Conservation (phyloP, 345 rosid genomes). For the Salix suchowensis region DNA sequence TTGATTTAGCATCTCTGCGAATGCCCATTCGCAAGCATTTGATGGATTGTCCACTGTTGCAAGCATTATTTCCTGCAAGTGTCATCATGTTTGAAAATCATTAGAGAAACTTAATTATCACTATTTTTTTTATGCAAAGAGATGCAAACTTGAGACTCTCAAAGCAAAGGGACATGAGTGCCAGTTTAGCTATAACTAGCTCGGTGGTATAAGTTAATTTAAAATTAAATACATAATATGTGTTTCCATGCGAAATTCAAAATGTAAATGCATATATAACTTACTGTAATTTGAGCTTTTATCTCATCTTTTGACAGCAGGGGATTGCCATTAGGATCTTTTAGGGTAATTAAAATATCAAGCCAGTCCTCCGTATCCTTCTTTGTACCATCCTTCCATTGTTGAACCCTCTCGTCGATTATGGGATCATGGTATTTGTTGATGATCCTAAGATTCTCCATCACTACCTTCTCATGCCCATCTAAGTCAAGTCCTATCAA, state of each 20-base stretch:
- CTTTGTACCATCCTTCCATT: slow-evolving; percentile 28
- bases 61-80: slow-evolving; percentile 43
- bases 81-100: not conserved
- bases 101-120: slow-evolving; percentile 35
- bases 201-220: no score
- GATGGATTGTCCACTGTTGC: slow-evolving; percentile 58
- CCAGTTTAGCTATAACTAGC: no score
- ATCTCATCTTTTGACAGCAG: slow-evolving; percentile 36
- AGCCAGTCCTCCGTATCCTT: slow-evolving; percentile 39
- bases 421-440: slow-evolving; percentile 36
- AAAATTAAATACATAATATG: no score
- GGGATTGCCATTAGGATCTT: slow-evolving; percentile 28
- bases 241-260: no score
- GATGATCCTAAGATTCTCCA: not conserved
- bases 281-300: slow-evolving; percentile 41
- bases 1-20: slow-evolving; percentile 53
- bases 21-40: slow-evolving; percentile 51
- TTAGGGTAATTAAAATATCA: slow-evolving; percentile 30
- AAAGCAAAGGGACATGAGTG: no score
- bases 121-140: slow-evolving; percentile 30
- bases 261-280: no score
- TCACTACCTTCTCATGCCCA: no score
- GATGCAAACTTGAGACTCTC: no score
- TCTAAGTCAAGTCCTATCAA: no score
- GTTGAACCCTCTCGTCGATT: slow-evolving; percentile 25